Conservation (phyloP, 192 early-diverging fungal species). For the Backusella australiensis region DNA sequence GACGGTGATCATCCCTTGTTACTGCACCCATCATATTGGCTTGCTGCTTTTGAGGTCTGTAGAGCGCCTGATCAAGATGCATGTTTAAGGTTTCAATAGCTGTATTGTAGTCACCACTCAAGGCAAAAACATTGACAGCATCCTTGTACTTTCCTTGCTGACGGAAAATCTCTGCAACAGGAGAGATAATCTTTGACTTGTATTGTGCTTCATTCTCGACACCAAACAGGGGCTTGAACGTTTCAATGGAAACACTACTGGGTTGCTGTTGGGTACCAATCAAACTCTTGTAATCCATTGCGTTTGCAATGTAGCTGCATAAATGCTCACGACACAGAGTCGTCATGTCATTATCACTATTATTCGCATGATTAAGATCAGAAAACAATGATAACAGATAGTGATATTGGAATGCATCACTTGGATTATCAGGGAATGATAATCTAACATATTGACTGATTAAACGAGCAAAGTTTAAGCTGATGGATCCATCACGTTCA, state of each 20-base stretch:
- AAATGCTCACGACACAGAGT: constrained; percentile 49
- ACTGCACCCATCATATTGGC: neutral
- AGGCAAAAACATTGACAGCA: constrained; percentile 71
- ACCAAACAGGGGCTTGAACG: constrained; percentile 61
- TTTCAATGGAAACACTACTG: constrained; percentile 54
- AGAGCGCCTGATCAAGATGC: constrained; percentile 25
- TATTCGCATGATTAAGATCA: constrained; percentile 10
- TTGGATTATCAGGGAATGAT: constrained; percentile 35
- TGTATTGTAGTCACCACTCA: constrained; percentile 22
- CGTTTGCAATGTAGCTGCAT: constrained; percentile 60
- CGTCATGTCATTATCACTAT: constrained; percentile 42
- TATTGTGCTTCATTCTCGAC: constrained; percentile 59
- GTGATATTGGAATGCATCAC: constrained; percentile 61
- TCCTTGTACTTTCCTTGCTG: constrained; percentile 71
- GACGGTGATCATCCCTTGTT: neutral
- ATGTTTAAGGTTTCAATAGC: constrained; percentile 18
- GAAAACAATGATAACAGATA: constrained; percentile 58
- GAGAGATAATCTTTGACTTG: constrained; percentile 58
- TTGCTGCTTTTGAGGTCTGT: neutral
- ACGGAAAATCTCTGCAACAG: constrained; percentile 69
- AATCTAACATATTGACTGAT: constrained; percentile 33
- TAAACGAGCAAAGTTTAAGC: constrained; percentile 57
- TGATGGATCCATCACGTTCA: constrained; percentile 1
- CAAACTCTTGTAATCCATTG: constrained; percentile 52
- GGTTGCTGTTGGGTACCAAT: constrained; percentile 36